Evolutionary conservation across 192 early-diverging fungal genomes (phyloP).

Genomic region (Coemansia sp.): DNA sequence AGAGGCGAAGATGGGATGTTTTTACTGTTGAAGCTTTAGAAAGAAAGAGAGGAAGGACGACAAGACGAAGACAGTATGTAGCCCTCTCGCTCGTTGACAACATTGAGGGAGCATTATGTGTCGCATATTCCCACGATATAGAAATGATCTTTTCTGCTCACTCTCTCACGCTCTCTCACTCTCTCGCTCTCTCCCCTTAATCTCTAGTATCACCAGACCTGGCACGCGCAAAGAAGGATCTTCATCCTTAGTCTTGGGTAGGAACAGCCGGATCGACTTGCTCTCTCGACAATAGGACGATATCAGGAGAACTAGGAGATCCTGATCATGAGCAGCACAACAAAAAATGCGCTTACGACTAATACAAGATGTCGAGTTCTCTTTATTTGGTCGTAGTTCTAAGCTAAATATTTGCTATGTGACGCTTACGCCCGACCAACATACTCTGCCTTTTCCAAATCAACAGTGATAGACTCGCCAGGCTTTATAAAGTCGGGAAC

Average conservation of each 20-base stretch:
- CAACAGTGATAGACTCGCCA: constrained; percentile 76
- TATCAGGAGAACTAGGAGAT: neutral
- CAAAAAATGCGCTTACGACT: neutral
- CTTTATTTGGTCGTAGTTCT: neutral
- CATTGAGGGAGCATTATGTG: neutral
- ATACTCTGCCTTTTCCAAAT: constrained; percentile 67
- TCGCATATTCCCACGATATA: neutral
- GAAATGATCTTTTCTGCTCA: neutral
- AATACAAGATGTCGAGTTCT: neutral
- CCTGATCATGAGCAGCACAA: neutral
- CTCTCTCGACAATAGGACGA: neutral
- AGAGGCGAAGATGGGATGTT: neutral
- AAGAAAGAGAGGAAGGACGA: neutral
- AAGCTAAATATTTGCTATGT: neutral
- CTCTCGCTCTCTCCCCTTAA: neutral
- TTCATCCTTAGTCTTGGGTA: neutral
- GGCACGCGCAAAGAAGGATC: neutral
- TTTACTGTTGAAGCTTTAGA: neutral
- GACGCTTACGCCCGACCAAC: constrained; percentile 55
- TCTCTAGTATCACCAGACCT: neutral
- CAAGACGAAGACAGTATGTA: neutral
- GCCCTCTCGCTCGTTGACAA: neutral
- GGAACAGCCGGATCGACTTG: neutral
- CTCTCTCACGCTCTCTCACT: neutral
- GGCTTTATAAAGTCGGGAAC: constrained; percentile 84